A percentile compares a stretch with the other conserved stretches of the same genome.
Conservation (phyloP, 129 eudicot genomes). For the Sambucus nigra region DNA sequence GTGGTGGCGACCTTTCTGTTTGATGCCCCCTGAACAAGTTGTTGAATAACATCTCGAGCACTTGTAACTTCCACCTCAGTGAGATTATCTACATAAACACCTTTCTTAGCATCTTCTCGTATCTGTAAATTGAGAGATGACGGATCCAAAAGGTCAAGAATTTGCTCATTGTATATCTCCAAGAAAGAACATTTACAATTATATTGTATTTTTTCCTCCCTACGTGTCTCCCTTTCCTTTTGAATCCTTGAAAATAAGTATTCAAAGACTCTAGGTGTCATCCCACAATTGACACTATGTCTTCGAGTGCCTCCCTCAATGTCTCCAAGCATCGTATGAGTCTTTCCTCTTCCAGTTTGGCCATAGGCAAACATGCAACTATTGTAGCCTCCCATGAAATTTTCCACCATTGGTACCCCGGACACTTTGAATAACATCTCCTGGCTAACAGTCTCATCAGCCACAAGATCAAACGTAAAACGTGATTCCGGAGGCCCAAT, state of each 20-base stretch:
- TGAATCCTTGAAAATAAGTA: conserved; percentile 83
- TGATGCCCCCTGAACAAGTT: conserved; percentile 55
- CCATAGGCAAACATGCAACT: conserved; percentile 98
- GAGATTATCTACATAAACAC: conserved; percentile 95
- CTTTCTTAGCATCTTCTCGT: conserved; percentile 79
- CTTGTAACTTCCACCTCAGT: conserved; percentile 88
- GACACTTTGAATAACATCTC: conserved; percentile 90
- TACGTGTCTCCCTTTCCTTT: conserved; percentile 97
- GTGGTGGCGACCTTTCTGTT: conserved; percentile 97
- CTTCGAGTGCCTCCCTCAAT: conserved; percentile 59
- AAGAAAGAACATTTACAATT: conserved; percentile 91
- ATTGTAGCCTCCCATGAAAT: conserved; percentile 91
- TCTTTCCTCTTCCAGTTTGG: conserved; percentile 99
- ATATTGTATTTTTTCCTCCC: conserved; percentile 69
- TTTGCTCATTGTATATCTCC: conserved; percentile 94
- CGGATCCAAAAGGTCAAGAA: conserved; percentile 91
- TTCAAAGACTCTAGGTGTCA: conserved; percentile 96
- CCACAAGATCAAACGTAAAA: conserved; percentile 91
- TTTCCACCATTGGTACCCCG: conserved; percentile 99
- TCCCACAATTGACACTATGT: conserved; percentile 83
- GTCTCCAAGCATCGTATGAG: conserved; percentile 94
- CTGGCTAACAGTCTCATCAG: conserved; percentile 90
- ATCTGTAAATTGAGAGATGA: conserved; percentile 92
- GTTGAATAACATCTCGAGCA: conserved; percentile 62
- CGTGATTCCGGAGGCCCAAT: conserved; percentile 78